phyloP scores from a whole-genome alignment of 257 asterid species.

The Nicotiana benthamiana region DNA sequence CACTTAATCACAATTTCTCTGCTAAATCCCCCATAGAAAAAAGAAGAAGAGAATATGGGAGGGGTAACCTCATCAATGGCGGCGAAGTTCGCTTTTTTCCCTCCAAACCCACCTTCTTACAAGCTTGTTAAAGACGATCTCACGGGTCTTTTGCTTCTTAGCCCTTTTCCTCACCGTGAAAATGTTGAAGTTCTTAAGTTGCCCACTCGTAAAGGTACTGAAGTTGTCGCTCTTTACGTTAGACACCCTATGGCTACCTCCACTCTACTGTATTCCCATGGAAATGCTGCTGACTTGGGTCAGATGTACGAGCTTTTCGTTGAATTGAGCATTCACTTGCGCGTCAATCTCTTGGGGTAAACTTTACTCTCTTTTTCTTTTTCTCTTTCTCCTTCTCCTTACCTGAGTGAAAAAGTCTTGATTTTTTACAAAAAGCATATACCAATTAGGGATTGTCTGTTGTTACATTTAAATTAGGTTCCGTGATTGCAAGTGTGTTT shows the following conservation, averaged over 20 bases:
- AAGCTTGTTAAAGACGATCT: slow-evolving; percentile 64
- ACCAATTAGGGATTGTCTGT: neutral
- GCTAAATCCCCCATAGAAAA: neutral
- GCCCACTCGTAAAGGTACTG: slow-evolving; percentile 76
- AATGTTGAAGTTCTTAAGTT: slow-evolving; percentile 80
- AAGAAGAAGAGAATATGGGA: slow-evolving; percentile 42
- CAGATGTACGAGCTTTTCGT: slow-evolving; percentile 95
- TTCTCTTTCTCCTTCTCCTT: neutral
- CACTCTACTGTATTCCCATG: slow-evolving; percentile 84
- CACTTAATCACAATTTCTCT: neutral
- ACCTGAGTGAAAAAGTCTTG: neutral
- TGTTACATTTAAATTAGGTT: neutral
- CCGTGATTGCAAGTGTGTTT: neutral
- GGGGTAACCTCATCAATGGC: slow-evolving; percentile 99
- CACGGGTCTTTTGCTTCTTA: slow-evolving; percentile 67
- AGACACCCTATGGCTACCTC: slow-evolving; percentile 87
- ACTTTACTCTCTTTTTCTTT: slow-evolving; percentile 10
- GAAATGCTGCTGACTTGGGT: slow-evolving; percentile 97
- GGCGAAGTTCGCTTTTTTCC: slow-evolving; percentile 93
- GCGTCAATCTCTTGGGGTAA: slow-evolving; percentile 90
- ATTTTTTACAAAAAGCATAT: neutral
- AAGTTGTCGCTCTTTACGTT: slow-evolving; percentile 76
- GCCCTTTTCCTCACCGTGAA: slow-evolving; percentile 86
- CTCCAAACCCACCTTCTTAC: slow-evolving; percentile 93
- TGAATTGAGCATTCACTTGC: slow-evolving; percentile 84